Evolutionary conservation across 1,284 basidiomycete species (phyloP).

Genomic region (Sanghuangporus baumii): DNA sequence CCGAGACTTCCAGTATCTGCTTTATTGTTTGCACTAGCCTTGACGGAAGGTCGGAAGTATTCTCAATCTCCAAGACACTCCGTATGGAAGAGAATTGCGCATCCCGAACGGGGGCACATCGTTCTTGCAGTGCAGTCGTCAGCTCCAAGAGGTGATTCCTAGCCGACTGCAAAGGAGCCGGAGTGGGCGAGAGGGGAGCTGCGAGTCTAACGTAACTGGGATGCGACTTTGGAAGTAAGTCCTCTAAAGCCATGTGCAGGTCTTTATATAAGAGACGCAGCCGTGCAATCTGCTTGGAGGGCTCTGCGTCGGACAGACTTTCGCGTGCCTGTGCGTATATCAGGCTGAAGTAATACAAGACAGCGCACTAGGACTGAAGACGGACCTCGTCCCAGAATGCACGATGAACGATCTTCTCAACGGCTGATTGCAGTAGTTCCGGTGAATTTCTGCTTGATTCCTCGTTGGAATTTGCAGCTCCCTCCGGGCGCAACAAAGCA

Average conservation of each 20-base stretch:
- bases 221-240: slow-evolving; percentile 49
- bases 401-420: slow-evolving; percentile 49
- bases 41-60: background rate
- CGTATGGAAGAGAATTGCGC: slow-evolving; percentile 41
- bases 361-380: slow-evolving; percentile 15
- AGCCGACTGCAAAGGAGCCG: slow-evolving; percentile 55
- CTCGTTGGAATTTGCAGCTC: background rate
- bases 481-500: slow-evolving; percentile 38
- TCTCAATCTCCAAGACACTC: slow-evolving; percentile 29
- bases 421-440: slow-evolving; percentile 39
- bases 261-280: slow-evolving; percentile 50
- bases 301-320: slow-evolving; percentile 37
- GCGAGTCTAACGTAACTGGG: slow-evolving; percentile 43
- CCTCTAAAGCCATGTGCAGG: slow-evolving; percentile 40
- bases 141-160: slow-evolving; percentile 46
- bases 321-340: slow-evolving; percentile 31
- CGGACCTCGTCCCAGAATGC: slow-evolving; percentile 70
- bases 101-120: slow-evolving; percentile 66
- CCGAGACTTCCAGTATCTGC: slow-evolving; percentile 43
- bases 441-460: background rate
- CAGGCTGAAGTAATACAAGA: background rate
- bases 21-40: slow-evolving; percentile 39
- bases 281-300: slow-evolving; percentile 42
- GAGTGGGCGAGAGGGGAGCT: slow-evolving; percentile 56
- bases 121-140: slow-evolving; percentile 41